Base-by-base conservation (phyloP, 1,284 basidiomycete species). In the Clitocybe nebularis region DNA sequence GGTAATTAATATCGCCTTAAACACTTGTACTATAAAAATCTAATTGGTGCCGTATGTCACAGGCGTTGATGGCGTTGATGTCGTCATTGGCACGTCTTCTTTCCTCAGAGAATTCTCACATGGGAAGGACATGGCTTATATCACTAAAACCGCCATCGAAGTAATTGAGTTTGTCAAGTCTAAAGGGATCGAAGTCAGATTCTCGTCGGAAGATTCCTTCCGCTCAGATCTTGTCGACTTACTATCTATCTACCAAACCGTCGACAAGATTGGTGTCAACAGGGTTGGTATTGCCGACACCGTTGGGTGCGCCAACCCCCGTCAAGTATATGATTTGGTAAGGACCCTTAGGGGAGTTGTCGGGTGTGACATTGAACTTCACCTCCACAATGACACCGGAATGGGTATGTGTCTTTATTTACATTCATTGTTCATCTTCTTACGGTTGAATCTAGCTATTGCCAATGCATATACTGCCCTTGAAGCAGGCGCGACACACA, bases 71-170 rank as follows among this genome's bases (percentile, higher is more conserved):
- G 96, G 96, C 66, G 96, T 99, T 54, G 96, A 99, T 65, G 93
- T 99, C 57, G 96, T 99, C 65, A 99, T 99, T 58, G 96, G 96
- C 41, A 99, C 96, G 2, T 97, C 93, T 32, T 97, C 93, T 44
- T 99, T 98, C 85, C 82, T 99, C 44, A 89, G 96, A 53, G 94
- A 99, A 70, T 98, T 95, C 78, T 98, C 95, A 33, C 96, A 99
- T 68, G 96, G 96, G 59, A 99, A 99, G 82, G 96, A 99, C 69
- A 99, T 99, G 92, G 77, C 93, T 41, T 99, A 98, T 75, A 99
- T 99, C 72, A 97, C 96, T 77, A 98, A 97, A 81, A 89, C 86
- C 25, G 89, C 95, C 49, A 93, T 98, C 60, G 95, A 98, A 70
- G 96, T 99, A 57, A 99, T 99, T 68, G 83, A 97, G 62, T 99